Base-by-base conservation (phyloP, 2,329 filamentous ascomycete genomes). In the Trichothecium sympodiale region DNA sequence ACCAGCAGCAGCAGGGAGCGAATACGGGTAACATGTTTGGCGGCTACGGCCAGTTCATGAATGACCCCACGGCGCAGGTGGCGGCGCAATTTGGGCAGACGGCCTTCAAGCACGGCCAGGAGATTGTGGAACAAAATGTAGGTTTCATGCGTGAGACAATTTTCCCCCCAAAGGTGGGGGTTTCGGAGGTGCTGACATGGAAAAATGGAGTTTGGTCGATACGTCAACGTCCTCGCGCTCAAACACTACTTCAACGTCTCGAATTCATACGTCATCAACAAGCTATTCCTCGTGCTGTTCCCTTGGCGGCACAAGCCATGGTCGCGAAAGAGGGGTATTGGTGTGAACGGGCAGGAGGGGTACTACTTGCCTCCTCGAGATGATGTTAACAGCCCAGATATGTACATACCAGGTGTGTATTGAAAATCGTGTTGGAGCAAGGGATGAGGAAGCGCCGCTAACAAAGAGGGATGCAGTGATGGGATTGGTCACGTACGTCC, bases 211-310 rank as follows among this genome's bases (percentile, higher is more conserved):
- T 61, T 74, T 45, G 71, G 72, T 45, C 69, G 71, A 59, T 95
- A 89, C 62, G 80, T 98, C 61, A 94, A 88, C 53, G 83, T 96
- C 48, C 81, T 83, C 12, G 85, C 86, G 14, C 72, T 98, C 31
- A 98, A 98, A 62, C 91, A 95, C 64, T 98, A 96, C 71, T 98
- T 98, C 68, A 95, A 96, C 63, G 91, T 98, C 44, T 93, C 88
- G 46, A 98, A 98, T 69, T 83, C 77, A 40, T 98, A 98, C 61
- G 91, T 98, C 54, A 70, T 93, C 54, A 86, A 81, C 63, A 98
- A 98, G 63, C 72, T 98, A 40, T 77, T 82, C 54, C 76, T 98
- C 40, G 89, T 98, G 40, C 78, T 98, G 41, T 94, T 96, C 60
- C 91, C 91, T 36, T 98, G 91, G 89, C 75, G 89, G 48, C 93